A percentile compares a stretch with the other conserved stretches of the same genome.
Evolutionary conservation across 768 basidiomycete genomes (phyloP).

Genomic region (Macrocybe gigantea): DNA sequence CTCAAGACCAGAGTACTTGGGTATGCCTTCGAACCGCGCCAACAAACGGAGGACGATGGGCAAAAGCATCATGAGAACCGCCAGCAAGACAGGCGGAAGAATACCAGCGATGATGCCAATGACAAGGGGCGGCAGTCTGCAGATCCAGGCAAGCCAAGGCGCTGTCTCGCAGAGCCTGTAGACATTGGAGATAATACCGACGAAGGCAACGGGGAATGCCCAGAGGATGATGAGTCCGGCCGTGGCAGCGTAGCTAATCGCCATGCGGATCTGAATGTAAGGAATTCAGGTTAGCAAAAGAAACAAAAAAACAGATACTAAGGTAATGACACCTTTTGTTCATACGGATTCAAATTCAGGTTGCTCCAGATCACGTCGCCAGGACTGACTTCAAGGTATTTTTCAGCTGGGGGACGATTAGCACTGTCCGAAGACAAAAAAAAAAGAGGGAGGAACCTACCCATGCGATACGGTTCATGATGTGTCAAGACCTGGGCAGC

Average conservation of each 20-base stretch:
- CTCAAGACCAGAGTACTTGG: conserved; percentile 77
- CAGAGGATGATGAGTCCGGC: conserved; percentile 80
- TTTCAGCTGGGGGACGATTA: conserved; percentile 27
- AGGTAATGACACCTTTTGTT: conserved; percentile 42
- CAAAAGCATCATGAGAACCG: conserved; percentile 87
- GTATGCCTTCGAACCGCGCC: conserved; percentile 85
- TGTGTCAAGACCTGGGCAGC: conserved; percentile 71
- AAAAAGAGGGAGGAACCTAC: conserved; percentile 17
- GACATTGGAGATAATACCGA: conserved; percentile 84
- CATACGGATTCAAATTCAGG: conserved; percentile 85
- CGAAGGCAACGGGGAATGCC: conserved; percentile 83
- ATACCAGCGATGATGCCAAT: conserved; percentile 85
- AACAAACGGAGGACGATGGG: conserved; percentile 75
- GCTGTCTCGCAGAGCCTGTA: conserved; percentile 56
- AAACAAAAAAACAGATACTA: background rate
- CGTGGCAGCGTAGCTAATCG: conserved; percentile 69
- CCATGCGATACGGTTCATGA: conserved; percentile 82
- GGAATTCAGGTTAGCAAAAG: background rate
- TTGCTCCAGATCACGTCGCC: conserved; percentile 92
- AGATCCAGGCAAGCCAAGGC: conserved; percentile 82
- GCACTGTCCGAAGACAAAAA: too few relatives aligned
- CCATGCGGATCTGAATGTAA: conserved; percentile 36
- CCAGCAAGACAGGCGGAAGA: conserved; percentile 80
- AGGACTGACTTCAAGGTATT: conserved; percentile 79
- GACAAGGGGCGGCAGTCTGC: conserved; percentile 54